Percentiles rank a stretch among this genome's conserved stretches.
These are phyloP conservation scores for Dentiscutata heterogama DNA, from an alignment of 371 early-diverging fungal species.

Conservation along the genomic window DNA sequence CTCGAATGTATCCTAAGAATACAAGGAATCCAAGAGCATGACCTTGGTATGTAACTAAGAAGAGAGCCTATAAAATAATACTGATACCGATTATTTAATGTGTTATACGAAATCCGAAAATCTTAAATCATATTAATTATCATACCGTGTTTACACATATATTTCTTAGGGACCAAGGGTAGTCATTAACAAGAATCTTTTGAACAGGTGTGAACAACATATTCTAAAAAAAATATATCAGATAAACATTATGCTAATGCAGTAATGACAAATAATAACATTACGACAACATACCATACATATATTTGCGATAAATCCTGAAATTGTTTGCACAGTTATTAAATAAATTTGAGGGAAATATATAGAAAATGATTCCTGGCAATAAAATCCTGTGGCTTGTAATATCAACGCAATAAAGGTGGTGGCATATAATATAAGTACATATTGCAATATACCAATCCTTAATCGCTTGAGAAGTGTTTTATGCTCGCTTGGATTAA, in stretches of 20 bases:
- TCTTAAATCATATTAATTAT: background rate
- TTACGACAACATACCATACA: slow-evolving; percentile 1
- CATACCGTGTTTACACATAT: background rate
- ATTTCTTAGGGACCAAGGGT: background rate
- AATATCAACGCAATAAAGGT: slow-evolving; percentile 67
- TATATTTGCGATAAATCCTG: background rate
- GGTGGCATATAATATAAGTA: slow-evolving; percentile 63
- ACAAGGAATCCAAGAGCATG: background rate
- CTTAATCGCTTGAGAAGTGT: slow-evolving; percentile 57
- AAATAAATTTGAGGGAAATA: slow-evolving; percentile 10
- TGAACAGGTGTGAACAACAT: slow-evolving; percentile 2
- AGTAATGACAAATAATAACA: too few relatives aligned
- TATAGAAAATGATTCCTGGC: slow-evolving; percentile 57
- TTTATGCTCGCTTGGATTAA: slow-evolving; percentile 69
- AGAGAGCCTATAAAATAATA: background rate
- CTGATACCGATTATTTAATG: background rate
- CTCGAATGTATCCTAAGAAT: background rate
- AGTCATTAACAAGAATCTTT: background rate
- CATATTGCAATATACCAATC: slow-evolving; percentile 73
- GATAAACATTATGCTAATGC: too few relatives aligned
- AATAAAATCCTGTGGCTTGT: slow-evolving; percentile 60
- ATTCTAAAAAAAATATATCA: background rate
- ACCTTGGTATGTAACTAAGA: slow-evolving; percentile 21
- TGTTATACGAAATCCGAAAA: background rate
- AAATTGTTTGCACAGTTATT: background rate